Conservation (phyloP, 202 grass and related monocot genomes). For the Brachypodium distachyon region DNA sequence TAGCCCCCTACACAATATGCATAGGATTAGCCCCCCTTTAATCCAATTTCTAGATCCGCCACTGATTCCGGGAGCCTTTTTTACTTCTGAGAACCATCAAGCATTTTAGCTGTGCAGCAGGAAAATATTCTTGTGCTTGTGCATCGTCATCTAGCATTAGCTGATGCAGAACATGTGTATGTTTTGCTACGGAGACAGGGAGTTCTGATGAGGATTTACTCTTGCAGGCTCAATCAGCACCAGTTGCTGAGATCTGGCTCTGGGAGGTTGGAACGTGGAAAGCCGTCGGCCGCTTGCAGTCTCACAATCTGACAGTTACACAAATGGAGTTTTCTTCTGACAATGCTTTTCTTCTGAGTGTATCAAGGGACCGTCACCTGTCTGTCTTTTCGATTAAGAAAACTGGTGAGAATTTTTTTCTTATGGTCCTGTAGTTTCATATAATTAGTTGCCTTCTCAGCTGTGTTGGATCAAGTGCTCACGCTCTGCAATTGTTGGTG, state of each 20-base stretch:
- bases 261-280: constrained; percentile 99
- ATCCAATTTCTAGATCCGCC: too few species aligned
- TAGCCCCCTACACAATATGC: too few species aligned
- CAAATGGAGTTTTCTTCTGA: constrained; percentile 87
- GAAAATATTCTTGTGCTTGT: not conserved
- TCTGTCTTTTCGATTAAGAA: constrained; percentile 61
- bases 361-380: constrained; percentile 85
- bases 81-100: not conserved
- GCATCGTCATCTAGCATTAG: not conserved
- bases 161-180: not conserved
- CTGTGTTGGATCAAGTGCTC: not conserved
- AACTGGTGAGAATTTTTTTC: constrained; percentile 35
- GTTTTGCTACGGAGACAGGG: not conserved
- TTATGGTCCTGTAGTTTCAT: not conserved
- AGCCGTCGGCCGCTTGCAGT: constrained; percentile 60
- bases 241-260: constrained; percentile 83
- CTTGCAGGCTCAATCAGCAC: constrained; percentile 64
- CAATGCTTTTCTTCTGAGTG: constrained; percentile 64
- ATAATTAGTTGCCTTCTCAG: constrained; percentile 1
- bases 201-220: not conserved
- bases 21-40: too few species aligned
- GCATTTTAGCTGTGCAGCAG: not conserved
- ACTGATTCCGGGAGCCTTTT: not conserved
- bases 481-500: not conserved
- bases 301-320: constrained; percentile 91